Percentiles rank a stretch among this genome's conserved stretches.
Evolutionary conservation across 352 stramenopile genomes (phyloP).

Genomic region (Blastocystis sp.): DNA sequence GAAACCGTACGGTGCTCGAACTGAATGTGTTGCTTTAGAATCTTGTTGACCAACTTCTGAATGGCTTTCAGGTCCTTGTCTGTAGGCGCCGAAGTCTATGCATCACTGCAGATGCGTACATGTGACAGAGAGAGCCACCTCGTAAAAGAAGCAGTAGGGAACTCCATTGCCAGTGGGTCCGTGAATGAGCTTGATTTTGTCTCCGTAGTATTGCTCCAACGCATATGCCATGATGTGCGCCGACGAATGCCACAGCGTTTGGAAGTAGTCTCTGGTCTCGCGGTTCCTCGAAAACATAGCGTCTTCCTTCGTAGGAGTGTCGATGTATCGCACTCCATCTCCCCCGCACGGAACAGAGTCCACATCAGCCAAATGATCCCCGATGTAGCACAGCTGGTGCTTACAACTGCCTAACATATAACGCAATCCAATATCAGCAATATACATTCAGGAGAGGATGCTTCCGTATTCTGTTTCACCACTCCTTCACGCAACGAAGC

Average conservation of each 20-base stretch:
- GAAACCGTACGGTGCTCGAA: conserved; percentile 75
- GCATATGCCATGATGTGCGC: conserved; percentile 53
- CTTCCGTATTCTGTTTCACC: no score
- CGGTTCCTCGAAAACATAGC: conserved; percentile 46
- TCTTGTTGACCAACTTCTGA: conserved; percentile 44
- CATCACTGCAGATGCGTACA: neutral
- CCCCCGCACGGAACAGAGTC: neutral
- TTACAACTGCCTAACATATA: no score
- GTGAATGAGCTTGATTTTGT: conserved; percentile 50
- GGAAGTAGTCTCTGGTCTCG: conserved; percentile 39
- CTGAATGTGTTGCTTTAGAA: conserved; percentile 16
- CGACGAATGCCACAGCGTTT: conserved; percentile 57
- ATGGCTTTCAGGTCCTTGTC: conserved; percentile 61
- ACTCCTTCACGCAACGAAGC: no score
- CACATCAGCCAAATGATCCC: conserved; percentile 7
- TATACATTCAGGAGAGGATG: no score
- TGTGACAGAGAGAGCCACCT: conserved; percentile 26
- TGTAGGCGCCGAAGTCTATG: conserved; percentile 7
- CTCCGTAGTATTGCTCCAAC: conserved; percentile 55
- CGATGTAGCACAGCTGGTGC: conserved; percentile 42
- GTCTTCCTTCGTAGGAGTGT: conserved; percentile 23
- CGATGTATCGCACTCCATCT: neutral
- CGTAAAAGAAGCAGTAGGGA: conserved; percentile 73
- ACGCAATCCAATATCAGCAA: no score
- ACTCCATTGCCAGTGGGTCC: conserved; percentile 42